These are phyloP conservation scores for Trichoderma pleuroti DNA, from an alignment of 2,329 filamentous ascomycete genomes.

Conservation along the genomic window DNA sequence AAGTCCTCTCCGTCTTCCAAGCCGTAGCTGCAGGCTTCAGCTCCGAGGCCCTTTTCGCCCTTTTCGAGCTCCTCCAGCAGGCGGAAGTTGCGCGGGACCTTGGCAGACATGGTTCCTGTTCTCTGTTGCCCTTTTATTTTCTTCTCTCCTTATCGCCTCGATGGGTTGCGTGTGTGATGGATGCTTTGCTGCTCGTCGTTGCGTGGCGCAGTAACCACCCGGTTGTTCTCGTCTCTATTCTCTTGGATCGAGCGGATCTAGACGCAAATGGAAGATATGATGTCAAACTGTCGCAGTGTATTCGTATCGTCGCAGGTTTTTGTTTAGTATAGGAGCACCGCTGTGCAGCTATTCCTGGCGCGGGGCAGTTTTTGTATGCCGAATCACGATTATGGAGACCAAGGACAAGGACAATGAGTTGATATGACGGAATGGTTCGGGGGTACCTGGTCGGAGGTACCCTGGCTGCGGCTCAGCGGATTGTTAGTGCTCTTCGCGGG, in stretches of 20 bases:
- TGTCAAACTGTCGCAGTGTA: not conserved
- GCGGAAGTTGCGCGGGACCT: slow-evolving; percentile 93
- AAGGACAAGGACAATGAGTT: not conserved
- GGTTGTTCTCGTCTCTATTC: not conserved
- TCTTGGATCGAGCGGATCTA: not conserved
- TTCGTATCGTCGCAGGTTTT: not conserved
- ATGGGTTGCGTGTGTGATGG: not conserved
- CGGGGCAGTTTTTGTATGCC: slow-evolving; percentile 24
- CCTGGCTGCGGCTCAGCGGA: not conserved
- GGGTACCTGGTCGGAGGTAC: slow-evolving; percentile 6
- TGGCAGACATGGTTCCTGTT: slow-evolving; percentile 36
- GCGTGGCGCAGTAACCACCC: not conserved
- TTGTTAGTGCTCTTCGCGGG: not conserved
- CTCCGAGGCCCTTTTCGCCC: slow-evolving; percentile 94
- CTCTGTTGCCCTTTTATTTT: not conserved
- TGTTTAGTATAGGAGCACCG: not conserved
- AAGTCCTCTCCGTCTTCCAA: slow-evolving; percentile 91
- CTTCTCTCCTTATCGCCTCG: not conserved
- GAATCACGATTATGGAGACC: slow-evolving; percentile 13
- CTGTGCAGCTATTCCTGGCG: slow-evolving; percentile 8
- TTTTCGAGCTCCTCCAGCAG: slow-evolving; percentile 97
- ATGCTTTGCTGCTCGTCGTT: not conserved
- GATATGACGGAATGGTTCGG: slow-evolving; percentile 10
- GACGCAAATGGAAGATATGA: not conserved
- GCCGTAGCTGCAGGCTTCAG: slow-evolving; percentile 96